A percentile compares a stretch with the other conserved stretches of the same genome.
phyloP scores from a whole-genome alignment of 805 yeast genomes.

The Starmerella geochares region DNA sequence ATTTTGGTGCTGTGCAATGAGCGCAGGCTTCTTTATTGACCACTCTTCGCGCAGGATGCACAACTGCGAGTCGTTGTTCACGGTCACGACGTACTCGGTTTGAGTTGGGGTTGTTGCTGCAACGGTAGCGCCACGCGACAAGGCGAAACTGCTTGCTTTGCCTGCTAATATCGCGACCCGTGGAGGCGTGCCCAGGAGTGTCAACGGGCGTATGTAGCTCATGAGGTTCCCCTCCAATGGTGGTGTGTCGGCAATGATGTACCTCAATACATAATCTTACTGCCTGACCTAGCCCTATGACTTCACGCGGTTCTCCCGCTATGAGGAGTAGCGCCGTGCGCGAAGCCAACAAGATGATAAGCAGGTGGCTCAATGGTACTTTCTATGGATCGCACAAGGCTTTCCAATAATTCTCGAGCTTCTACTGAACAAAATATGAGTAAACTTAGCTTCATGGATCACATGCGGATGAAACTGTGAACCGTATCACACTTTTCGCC shows the following conservation, averaged over 20 bases:
- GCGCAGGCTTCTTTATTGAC: neutral
- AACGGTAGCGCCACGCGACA: slow-evolving; percentile 7
- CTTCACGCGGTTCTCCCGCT: too few relatives aligned
- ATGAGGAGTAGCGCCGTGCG: too few relatives aligned
- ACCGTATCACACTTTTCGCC: too few relatives aligned
- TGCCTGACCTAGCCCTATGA: too few relatives aligned
- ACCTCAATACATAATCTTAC: too few relatives aligned
- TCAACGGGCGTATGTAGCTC: neutral
- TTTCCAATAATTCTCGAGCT: too few relatives aligned
- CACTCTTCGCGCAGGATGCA: slow-evolving; percentile 1
- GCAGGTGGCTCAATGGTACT: too few relatives aligned
- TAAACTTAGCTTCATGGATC: too few relatives aligned
- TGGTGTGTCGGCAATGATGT: neutral
- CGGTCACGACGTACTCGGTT: slow-evolving; percentile 3
- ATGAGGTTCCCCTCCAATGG: neutral
- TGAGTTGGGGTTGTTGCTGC: slow-evolving; percentile 6
- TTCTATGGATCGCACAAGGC: too few relatives aligned
- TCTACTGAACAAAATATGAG: too few relatives aligned
- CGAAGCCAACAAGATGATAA: too few relatives aligned
- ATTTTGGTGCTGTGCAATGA: slow-evolving; percentile 8
- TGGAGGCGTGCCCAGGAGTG: slow-evolving; percentile 13
- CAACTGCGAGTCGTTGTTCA: neutral
- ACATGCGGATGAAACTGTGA: too few relatives aligned
- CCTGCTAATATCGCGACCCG: slow-evolving; percentile 11
- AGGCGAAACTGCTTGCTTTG: neutral